These are phyloP conservation scores for Vachellia pachyceras DNA, from an alignment of 306 rosid species.

Conservation along the genomic window DNA sequence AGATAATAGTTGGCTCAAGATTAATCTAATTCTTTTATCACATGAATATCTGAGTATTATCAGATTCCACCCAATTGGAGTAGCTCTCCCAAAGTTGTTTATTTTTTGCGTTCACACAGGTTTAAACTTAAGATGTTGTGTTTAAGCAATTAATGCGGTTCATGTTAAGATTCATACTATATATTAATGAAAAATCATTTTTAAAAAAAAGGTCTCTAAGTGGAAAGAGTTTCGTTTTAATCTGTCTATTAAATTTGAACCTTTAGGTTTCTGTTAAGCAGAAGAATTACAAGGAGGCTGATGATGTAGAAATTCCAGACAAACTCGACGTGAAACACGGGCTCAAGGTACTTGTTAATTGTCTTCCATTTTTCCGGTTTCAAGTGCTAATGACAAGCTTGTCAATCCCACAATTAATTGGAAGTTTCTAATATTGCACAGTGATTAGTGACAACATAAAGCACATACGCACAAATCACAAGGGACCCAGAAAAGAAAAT, in stretches of 20 bases:
- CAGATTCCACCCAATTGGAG: too few species aligned
- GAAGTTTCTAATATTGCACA: too few species aligned
- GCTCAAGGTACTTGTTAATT: neutral
- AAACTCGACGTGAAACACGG: slow-evolving; percentile 29
- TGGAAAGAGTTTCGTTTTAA: slow-evolving; percentile 13
- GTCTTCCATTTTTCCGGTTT: neutral
- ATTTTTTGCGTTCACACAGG: too few species aligned
- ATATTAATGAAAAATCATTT: neutral
- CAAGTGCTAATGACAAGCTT: neutral
- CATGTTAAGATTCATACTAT: too few species aligned
- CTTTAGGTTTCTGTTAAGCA: neutral
- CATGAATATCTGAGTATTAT: too few species aligned
- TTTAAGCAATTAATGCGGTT: too few species aligned
- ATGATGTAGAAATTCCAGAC: neutral
- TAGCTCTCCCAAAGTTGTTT: too few species aligned
- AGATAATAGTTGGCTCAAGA: too few species aligned
- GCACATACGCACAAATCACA: neutral
- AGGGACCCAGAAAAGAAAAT: slow-evolving; percentile 15
- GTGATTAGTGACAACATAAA: neutral
- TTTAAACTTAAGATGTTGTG: too few species aligned
- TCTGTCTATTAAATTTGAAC: slow-evolving; percentile 1
- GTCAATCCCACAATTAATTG: neutral
- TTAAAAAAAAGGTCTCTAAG: neutral
- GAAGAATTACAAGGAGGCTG: neutral
- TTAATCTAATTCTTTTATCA: too few species aligned